These are phyloP conservation scores for Lipomyces chichibuensis DNA, from an alignment of 805 yeast species.

Conservation along the genomic window DNA sequence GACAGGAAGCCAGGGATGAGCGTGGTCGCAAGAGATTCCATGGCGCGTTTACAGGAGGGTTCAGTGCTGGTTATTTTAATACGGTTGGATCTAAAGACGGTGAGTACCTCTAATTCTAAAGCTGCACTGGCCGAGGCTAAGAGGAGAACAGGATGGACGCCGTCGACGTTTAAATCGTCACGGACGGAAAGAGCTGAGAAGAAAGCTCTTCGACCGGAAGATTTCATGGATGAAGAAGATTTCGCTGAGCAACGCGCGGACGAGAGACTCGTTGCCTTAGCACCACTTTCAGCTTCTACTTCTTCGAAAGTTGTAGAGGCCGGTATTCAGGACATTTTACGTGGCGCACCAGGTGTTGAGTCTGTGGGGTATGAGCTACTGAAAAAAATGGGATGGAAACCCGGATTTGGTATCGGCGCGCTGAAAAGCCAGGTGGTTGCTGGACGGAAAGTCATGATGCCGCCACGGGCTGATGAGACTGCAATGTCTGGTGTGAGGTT, in stretches of 20 bases:
- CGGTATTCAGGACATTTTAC: not conserved
- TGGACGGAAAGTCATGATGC: slow-evolving; percentile 27
- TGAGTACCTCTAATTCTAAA: not conserved
- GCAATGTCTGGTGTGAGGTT: not conserved
- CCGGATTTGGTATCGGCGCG: slow-evolving; percentile 81
- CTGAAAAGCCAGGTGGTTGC: slow-evolving; percentile 61
- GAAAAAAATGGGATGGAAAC: slow-evolving; percentile 77
- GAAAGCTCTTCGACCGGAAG: slow-evolving; percentile 36
- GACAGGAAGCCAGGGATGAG: slow-evolving; percentile 38
- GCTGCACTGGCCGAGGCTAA: not conserved
- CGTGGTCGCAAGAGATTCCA: slow-evolving; percentile 40
- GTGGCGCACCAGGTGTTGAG: slow-evolving; percentile 40
- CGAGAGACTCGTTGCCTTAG: slow-evolving; percentile 28
- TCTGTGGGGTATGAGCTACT: slow-evolving; percentile 73
- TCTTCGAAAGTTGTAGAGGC: not conserved
- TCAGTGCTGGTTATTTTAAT: slow-evolving; percentile 44
- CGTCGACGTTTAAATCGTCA: slow-evolving; percentile 38
- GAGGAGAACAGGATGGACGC: slow-evolving; percentile 39
- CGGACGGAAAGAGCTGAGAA: slow-evolving; percentile 24
- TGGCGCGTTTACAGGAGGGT: slow-evolving; percentile 47
- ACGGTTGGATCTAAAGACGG: slow-evolving; percentile 46
- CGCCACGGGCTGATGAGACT: slow-evolving; percentile 27
- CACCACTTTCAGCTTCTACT: slow-evolving; percentile 13
- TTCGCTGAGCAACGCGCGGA: slow-evolving; percentile 35
- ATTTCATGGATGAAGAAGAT: slow-evolving; percentile 46